phyloP scores from a whole-genome alignment of 176 grass and related monocot genomes.

The Pontederia crassipes region DNA sequence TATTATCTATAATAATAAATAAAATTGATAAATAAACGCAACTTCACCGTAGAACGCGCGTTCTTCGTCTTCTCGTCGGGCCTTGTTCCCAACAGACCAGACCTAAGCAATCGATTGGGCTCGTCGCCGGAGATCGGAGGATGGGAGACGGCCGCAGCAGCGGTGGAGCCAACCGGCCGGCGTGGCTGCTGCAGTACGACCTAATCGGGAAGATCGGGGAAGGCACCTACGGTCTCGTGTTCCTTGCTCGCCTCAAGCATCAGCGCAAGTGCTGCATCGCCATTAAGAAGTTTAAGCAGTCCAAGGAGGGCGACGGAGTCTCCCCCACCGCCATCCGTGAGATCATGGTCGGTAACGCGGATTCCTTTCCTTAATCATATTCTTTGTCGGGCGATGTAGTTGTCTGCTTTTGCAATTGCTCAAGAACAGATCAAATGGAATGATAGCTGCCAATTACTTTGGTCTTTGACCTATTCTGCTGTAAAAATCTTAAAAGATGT shows the following conservation, averaged over 20 bases:
- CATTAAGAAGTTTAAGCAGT: conserved; percentile 99
- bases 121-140: background rate
- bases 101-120: background rate
- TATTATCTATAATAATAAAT: too few species aligned
- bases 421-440: background rate
- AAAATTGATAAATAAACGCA: too few species aligned
- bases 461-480: too few species aligned
- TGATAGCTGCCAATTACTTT: too few species aligned
- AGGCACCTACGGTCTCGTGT: conserved; percentile 95
- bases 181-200: conserved; percentile 94
- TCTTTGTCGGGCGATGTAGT: background rate
- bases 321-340: conserved; percentile 94
- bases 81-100: too few species aligned
- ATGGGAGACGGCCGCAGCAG: conserved; percentile 79
- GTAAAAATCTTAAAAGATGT: too few species aligned
- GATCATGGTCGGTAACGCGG: conserved; percentile 53
- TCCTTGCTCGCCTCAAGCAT: conserved; percentile 64
- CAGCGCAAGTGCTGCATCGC: conserved; percentile 74
- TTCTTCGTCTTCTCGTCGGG: background rate
- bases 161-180: conserved; percentile 48
- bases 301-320: conserved; percentile 52
- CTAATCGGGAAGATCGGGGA: conserved; percentile 96
- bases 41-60: background rate
- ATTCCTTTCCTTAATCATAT: background rate
- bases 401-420: background rate